Evolutionary conservation across 2,329 filamentous ascomycete genomes (phyloP).

Genomic region (Xylaria sp.): DNA sequence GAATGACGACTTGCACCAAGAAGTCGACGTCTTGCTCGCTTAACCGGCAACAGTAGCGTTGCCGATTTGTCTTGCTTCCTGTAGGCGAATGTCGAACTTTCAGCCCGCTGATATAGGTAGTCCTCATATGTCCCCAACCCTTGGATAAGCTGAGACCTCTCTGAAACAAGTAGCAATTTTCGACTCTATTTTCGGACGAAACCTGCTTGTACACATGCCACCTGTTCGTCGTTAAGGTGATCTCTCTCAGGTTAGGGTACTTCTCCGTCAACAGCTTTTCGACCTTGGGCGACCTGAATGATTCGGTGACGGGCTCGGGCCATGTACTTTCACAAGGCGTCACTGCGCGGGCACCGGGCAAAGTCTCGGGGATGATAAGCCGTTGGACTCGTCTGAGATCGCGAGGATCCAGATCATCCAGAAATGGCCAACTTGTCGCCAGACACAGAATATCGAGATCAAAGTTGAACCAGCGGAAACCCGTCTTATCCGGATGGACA

Average conservation of each 20-base stretch:
- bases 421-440: not conserved
- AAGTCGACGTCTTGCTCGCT: not conserved
- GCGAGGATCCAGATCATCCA: not conserved
- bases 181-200: not conserved
- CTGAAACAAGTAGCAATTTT: not conserved
- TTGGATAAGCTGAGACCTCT: not conserved
- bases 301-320: constrained; percentile 14
- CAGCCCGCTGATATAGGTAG: constrained; percentile 5
- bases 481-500: not conserved
- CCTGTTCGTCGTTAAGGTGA: not conserved
- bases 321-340: constrained; percentile 5
- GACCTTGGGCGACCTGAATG: not conserved
- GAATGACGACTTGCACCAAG: not conserved
- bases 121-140: constrained; percentile 17
- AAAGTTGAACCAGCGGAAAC: constrained; percentile 24
- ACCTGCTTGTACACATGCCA: not conserved
- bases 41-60: constrained; percentile 9
- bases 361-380: not conserved
- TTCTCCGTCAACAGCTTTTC: not conserved
- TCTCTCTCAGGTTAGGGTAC: constrained; percentile 9
- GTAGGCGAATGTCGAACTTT: constrained; percentile 1
- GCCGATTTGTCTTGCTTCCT: constrained; percentile 2
- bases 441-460: constrained; percentile 19
- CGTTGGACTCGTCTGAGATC: constrained; percentile 9
- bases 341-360: not conserved